Base-by-base conservation (phyloP, 2,329 filamentous ascomycete genomes). In the Harringtonia lauricola region DNA sequence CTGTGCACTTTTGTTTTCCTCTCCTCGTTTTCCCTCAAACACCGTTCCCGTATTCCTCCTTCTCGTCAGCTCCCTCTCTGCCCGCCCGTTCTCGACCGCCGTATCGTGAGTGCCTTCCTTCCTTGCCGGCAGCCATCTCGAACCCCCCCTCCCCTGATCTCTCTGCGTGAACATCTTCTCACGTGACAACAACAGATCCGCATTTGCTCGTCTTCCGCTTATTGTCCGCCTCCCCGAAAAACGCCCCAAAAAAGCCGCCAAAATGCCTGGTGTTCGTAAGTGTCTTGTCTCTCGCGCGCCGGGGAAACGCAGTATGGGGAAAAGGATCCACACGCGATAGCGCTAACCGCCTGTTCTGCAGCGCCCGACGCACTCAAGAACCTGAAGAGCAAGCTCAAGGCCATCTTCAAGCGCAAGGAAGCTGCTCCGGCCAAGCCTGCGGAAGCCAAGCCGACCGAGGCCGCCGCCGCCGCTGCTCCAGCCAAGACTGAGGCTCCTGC, bases 321-420 rank as follows among this genome's bases (percentile, higher is more conserved):
- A 9, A 19, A 8, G 3, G 9, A n/a, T 6, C 4, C 21, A 5
- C 15, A 15, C 24, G 7, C 22, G 24, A 29, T 6, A 15, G 3
- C 19, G 39, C 42, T 45, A 40, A 49, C 42, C 28, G 26, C 7
- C 2, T 33, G 18, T 10, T 38, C 4, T 43, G 24, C 21, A 76
- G 72, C 72, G 43, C 59, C 64, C 40, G 61, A 66, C 50, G 68
- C 71, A 29, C 60, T 76, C 48, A 68, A 70, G 56, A 74, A 74
- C 61, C 52, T 76, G 52, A 74, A 71, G 68, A 63, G 60, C 55
- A 76, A 74, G 68, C 56, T 77, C 56, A 71, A 69, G 66, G 60
- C 62, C 50, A 60, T 64, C 59, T 71, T 74, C 63, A 71, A 68
- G 60, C n/a, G n/a, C n/a, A n/a, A 71, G 68, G 59, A 69, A 64